These are phyloP conservation scores for Phyllachora maydis DNA, from an alignment of 2,329 filamentous ascomycete genomes.

Conservation along the genomic window DNA sequence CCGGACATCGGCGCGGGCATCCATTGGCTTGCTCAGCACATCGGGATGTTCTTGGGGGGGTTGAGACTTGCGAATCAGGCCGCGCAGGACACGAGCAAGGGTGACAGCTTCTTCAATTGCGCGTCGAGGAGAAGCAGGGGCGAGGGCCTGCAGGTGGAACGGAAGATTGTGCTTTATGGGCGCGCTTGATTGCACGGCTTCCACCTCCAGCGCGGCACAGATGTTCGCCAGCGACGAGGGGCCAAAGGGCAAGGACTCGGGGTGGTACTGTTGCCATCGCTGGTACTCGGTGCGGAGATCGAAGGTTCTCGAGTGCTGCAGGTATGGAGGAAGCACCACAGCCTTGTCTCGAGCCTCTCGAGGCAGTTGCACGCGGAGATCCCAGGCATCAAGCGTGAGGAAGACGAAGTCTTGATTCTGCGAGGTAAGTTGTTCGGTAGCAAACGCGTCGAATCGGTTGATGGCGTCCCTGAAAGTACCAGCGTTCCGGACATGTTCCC, in stretches of 20 bases:
- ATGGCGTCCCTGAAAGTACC: slow-evolving; percentile 95
- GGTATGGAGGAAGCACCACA: slow-evolving; percentile 85
- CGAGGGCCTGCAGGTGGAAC: slow-evolving; percentile 90
- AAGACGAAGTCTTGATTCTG: slow-evolving; percentile 96
- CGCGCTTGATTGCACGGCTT: slow-evolving; percentile 90
- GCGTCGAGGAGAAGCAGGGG: slow-evolving; percentile 82
- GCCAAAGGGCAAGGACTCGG: slow-evolving; percentile 89
- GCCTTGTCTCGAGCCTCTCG: slow-evolving; percentile 96
- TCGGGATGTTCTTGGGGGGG: slow-evolving; percentile 85
- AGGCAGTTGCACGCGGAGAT: slow-evolving; percentile 90
- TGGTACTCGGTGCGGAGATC: slow-evolving; percentile 95
- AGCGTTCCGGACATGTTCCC: slow-evolving; percentile 96
- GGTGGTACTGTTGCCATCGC: slow-evolving; percentile 95
- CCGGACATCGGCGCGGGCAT: slow-evolving; percentile 86
- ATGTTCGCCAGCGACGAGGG: slow-evolving; percentile 93
- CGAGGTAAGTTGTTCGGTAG: slow-evolving; percentile 71
- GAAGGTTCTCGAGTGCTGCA: slow-evolving; percentile 95
- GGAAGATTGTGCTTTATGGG: slow-evolving; percentile 98
- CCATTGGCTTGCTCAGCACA: slow-evolving; percentile 86
- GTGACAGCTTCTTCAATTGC: slow-evolving; percentile 97
- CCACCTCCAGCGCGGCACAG: slow-evolving; percentile 92
- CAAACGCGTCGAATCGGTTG: slow-evolving; percentile 84
- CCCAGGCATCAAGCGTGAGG: slow-evolving; percentile 95
- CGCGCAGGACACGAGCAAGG: slow-evolving; percentile 74
- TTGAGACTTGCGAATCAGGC: slow-evolving; percentile 89